phyloP scores from a whole-genome alignment of 768 basidiomycete species.

The Mrakia blollopis region DNA sequence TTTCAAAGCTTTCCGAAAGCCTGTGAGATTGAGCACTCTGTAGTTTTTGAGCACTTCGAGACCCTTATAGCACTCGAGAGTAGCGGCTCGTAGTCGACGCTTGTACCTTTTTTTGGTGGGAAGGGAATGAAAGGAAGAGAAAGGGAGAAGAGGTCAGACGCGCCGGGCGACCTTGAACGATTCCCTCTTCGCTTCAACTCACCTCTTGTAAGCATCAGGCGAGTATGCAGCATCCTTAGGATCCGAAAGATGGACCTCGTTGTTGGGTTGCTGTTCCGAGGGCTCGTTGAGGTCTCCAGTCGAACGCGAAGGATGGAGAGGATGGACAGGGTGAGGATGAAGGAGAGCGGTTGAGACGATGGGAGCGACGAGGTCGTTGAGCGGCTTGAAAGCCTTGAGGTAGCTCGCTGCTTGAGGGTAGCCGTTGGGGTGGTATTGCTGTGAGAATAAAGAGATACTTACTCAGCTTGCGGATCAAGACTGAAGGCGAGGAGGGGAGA shows the following conservation, averaged over 20 bases:
- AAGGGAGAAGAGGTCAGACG: neutral
- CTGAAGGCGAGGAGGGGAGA: neutral
- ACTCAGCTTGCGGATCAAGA: neutral
- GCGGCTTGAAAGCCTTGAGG: constrained; percentile 3
- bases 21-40: constrained; percentile 79
- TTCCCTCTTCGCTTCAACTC: neutral
- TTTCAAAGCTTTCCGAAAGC: constrained; percentile 78
- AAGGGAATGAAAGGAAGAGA: neutral
- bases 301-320: neutral
- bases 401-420: neutral
- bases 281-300: neutral
- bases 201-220: constrained; percentile 69
- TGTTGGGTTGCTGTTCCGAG: neutral
- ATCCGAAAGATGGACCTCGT: constrained; percentile 24
- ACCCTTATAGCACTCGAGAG: constrained; percentile 68
- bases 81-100: constrained; percentile 74
- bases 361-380: neutral
- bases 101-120: too few species aligned
- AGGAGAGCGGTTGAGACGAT: neutral
- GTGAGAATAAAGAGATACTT: neutral
- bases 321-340: neutral
- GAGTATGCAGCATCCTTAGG: constrained; percentile 46
- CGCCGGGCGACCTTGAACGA: neutral
- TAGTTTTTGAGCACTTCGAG: constrained; percentile 69
- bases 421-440: constrained; percentile 20